phyloP scores from a whole-genome alignment of 768 basidiomycete genomes.

The Lactarius tabidus region DNA sequence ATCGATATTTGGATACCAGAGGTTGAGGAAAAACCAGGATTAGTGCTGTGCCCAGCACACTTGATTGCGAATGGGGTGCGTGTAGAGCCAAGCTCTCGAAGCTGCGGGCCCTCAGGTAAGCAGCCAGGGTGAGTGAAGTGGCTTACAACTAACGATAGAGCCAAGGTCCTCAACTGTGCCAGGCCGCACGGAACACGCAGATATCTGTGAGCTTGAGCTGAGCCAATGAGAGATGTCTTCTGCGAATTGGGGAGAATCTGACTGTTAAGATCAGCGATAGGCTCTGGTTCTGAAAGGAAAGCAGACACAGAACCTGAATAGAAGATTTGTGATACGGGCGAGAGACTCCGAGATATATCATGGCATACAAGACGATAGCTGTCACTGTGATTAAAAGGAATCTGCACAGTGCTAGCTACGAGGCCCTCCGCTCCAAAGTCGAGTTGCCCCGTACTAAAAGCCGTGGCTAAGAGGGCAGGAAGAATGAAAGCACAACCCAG shows the following conservation, averaged over 20 bases:
- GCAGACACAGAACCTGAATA: neutral
- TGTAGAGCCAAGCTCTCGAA: neutral
- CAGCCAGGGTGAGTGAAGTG: neutral
- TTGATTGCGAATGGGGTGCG: conserved; percentile 1
- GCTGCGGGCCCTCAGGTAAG: neutral
- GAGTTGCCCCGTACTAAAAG: neutral
- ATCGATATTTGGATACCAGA: conserved; percentile 2
- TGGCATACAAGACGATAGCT: neutral
- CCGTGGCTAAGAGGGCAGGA: neutral
- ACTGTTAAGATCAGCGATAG: too few relatives aligned
- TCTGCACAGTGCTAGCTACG: neutral
- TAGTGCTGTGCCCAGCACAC: neutral
- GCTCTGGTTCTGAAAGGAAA: neutral
- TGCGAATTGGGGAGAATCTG: neutral
- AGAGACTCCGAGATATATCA: neutral
- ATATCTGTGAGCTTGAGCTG: conserved; percentile 1
- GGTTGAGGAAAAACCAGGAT: conserved; percentile 6
- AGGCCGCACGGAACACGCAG: conserved; percentile 6
- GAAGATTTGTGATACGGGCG: neutral
- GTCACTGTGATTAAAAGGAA: neutral
- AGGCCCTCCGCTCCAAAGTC: neutral
- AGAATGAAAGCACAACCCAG: neutral
- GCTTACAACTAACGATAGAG: neutral
- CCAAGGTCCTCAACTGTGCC: neutral
- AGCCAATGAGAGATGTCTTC: conserved; percentile 1